Conservation (phyloP, 2,329 filamentous ascomycete species). For the Fusarium verticillioides region DNA sequence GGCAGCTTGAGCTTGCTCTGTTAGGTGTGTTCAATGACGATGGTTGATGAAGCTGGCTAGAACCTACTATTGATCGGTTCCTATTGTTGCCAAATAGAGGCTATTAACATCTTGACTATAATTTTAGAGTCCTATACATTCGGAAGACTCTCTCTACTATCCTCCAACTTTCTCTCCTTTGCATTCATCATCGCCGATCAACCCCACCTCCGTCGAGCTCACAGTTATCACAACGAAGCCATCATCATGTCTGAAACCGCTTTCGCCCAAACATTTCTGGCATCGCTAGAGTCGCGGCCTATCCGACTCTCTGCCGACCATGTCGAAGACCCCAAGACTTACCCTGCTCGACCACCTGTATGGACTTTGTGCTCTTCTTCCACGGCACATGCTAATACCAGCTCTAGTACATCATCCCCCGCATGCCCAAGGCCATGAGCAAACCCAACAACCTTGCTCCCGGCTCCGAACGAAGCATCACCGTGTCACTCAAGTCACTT, state of each 20-base stretch:
- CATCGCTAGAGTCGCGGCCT: conserved; percentile 80
- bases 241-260: conserved; percentile 79
- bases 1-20: conserved; percentile 20
- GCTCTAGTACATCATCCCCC: conserved; percentile 75
- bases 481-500: conserved; percentile 77
- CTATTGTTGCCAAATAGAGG: neutral
- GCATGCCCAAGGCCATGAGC: conserved; percentile 68
- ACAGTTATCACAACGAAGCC: conserved; percentile 13
- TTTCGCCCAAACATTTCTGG: conserved; percentile 87
- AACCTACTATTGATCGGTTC: neutral
- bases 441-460: conserved; percentile 60
- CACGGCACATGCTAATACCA: conserved; percentile 6
- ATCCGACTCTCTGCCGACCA: conserved; percentile 88
- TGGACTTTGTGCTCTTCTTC: conserved; percentile 3
- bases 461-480: conserved; percentile 64
- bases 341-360: conserved; percentile 82
- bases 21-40: conserved; percentile 36
- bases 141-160: neutral
- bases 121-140: neutral
- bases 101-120: neutral
- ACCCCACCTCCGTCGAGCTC: conserved; percentile 39
- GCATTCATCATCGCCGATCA: conserved; percentile 3
- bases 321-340: conserved; percentile 84
- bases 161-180: neutral
- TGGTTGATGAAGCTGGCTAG: neutral